Evolutionary conservation across 1,284 basidiomycete species (phyloP).

Genomic region (Flammula alnicola): DNA sequence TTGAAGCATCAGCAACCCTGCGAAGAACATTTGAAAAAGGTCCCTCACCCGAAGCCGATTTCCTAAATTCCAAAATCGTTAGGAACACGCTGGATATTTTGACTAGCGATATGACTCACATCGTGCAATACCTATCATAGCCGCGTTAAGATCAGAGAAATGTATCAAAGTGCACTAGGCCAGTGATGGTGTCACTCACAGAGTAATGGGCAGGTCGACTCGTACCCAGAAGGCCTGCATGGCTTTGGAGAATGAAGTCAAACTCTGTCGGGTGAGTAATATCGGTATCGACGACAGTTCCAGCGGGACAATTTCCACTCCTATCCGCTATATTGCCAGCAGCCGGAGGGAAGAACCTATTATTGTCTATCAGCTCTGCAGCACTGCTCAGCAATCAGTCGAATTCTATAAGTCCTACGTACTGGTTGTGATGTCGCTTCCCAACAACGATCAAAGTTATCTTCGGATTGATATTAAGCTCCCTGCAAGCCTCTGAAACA

Average conservation of each 20-base stretch:
- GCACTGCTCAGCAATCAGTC: background rate
- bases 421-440: conserved; percentile 52
- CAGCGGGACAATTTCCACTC: conserved; percentile 70
- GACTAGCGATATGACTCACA: conserved; percentile 37
- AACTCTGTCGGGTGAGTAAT: conserved; percentile 70
- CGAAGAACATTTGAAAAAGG: too few species aligned
- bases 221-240: conserved; percentile 60
- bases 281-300: conserved; percentile 69
- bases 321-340: conserved; percentile 24
- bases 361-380: conserved; percentile 15
- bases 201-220: conserved; percentile 47
- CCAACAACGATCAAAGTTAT: conserved; percentile 66
- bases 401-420: conserved; percentile 5
- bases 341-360: conserved; percentile 48
- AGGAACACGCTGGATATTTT: too few species aligned
- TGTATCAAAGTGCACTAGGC: too few species aligned
- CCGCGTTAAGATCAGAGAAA: background rate
- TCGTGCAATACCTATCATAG: conserved; percentile 39
- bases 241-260: conserved; percentile 70
- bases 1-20: too few species aligned
- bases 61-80: conserved; percentile 23
- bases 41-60: conserved; percentile 31
- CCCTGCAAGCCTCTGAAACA: conserved; percentile 43
- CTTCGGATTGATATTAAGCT: conserved; percentile 47
- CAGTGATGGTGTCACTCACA: conserved; percentile 28